Evolutionary conservation across 2,329 filamentous ascomycete species (phyloP).

Genomic region (Myriosclerotinia duriaeana): DNA sequence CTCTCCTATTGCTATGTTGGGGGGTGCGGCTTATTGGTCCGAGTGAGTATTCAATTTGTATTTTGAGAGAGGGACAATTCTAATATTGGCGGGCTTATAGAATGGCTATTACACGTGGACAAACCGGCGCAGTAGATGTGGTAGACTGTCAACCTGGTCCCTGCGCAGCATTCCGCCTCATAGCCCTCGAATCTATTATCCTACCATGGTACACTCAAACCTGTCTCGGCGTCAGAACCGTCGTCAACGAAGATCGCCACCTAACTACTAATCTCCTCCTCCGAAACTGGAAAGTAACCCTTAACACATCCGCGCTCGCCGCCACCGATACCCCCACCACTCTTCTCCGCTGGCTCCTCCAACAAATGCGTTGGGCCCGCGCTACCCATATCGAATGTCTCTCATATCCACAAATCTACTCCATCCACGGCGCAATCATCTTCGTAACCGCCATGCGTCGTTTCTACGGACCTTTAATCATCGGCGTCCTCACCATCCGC

Average conservation of each 20-base stretch:
- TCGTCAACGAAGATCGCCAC: constrained; percentile 45
- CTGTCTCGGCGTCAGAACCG: constrained; percentile 41
- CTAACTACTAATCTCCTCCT: constrained; percentile 43
- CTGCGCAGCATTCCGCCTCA: constrained; percentile 42
- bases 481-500: constrained; percentile 37
- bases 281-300: constrained; percentile 41
- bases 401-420: constrained; percentile 41
- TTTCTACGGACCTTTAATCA: constrained; percentile 39
- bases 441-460: constrained; percentile 42
- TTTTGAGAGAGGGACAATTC: neutral
- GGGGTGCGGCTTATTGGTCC: constrained; percentile 42
- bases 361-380: constrained; percentile 43
- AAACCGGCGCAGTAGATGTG: constrained; percentile 38
- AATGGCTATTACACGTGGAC: constrained; percentile 41
- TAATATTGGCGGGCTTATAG: neutral
- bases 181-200: constrained; percentile 39
- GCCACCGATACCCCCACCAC: constrained; percentile 44
- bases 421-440: constrained; percentile 41
- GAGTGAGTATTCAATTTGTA: constrained; percentile 27
- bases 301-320: constrained; percentile 41
- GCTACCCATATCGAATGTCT: constrained; percentile 43
- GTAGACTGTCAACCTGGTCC: constrained; percentile 44
- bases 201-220: constrained; percentile 44
- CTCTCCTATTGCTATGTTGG: constrained; percentile 38
- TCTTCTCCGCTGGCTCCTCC: constrained; percentile 41